phyloP scores from a whole-genome alignment of 805 yeast species.

The Lachancea lanzarotensis region DNA sequence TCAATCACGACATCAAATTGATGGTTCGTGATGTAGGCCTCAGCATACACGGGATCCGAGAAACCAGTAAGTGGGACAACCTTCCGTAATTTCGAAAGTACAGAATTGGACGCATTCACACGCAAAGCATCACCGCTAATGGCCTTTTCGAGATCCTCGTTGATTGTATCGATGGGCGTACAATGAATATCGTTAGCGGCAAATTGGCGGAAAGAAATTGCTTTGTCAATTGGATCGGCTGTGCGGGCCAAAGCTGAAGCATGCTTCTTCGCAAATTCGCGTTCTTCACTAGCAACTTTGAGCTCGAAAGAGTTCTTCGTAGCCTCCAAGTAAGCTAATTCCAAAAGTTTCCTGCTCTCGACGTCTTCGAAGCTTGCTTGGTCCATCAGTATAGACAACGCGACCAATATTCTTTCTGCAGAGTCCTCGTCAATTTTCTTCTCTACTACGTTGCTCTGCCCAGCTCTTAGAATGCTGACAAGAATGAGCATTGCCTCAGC shows the following conservation, averaged over 20 bases:
- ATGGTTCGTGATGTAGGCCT: slow-evolving; percentile 91
- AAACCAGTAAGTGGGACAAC: slow-evolving; percentile 95
- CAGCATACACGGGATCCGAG: slow-evolving; percentile 96
- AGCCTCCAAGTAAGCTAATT: slow-evolving; percentile 75
- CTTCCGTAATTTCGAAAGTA: slow-evolving; percentile 75
- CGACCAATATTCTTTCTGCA: slow-evolving; percentile 86
- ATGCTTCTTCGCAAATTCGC: slow-evolving; percentile 48
- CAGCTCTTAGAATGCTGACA: slow-evolving; percentile 86
- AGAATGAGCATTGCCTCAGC: slow-evolving; percentile 92
- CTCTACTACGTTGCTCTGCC: slow-evolving; percentile 62
- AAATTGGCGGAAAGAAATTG: slow-evolving; percentile 74
- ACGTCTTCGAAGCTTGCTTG: slow-evolving; percentile 50
- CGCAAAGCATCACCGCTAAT: slow-evolving; percentile 37
- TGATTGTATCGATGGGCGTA: slow-evolving; percentile 39
- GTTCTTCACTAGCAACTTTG: slow-evolving; percentile 57
- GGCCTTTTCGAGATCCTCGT: slow-evolving; percentile 57
- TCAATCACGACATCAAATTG: slow-evolving; percentile 95
- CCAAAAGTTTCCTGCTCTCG: slow-evolving; percentile 37
- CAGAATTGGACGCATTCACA: slow-evolving; percentile 47
- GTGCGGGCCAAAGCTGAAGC: slow-evolving; percentile 53
- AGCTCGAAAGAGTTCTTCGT: slow-evolving; percentile 77
- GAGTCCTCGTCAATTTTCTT: slow-evolving; percentile 93
- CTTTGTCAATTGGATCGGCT: slow-evolving; percentile 73
- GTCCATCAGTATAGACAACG: slow-evolving; percentile 59
- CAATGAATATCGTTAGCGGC: slow-evolving; percentile 38